Conservation (phyloP, 345 rosid genomes). For the Microcos paniculata region DNA sequence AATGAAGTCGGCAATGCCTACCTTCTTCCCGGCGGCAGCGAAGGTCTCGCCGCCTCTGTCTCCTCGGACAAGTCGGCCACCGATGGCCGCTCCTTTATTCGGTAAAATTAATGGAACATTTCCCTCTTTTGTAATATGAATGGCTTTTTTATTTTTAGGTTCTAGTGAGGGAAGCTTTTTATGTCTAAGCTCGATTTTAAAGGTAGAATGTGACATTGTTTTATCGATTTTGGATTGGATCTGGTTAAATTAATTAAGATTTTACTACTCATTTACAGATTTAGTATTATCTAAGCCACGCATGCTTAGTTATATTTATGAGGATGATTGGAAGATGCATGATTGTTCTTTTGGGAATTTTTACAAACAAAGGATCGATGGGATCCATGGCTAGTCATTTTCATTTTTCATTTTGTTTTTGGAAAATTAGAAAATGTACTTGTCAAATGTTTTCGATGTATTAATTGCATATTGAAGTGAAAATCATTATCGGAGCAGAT, state of each 20-base stretch:
- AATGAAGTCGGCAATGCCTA: slow-evolving; percentile 78
- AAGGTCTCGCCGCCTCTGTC: slow-evolving; percentile 62
- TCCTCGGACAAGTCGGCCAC: slow-evolving; percentile 16
- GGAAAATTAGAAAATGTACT: too few species aligned
- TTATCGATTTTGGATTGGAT: slow-evolving; percentile 3
- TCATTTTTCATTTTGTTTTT: neutral
- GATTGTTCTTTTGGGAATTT: too few species aligned
- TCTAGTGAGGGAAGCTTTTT: neutral
- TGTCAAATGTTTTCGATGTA: neutral
- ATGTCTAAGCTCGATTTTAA: neutral
- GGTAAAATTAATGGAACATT: slow-evolving; percentile 31
- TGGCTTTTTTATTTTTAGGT: neutral
- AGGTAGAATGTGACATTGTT: neutral
- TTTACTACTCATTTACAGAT: neutral
- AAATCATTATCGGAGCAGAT: neutral
- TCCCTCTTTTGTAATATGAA: neutral
- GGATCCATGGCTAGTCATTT: too few species aligned
- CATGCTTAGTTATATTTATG: neutral
- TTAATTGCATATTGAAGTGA: neutral
- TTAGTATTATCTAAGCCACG: neutral
- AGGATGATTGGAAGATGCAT: neutral
- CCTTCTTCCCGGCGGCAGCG: slow-evolving; percentile 97
- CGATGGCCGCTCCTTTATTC: slow-evolving; percentile 50
- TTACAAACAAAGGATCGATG: neutral
- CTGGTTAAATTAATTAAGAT: neutral